Evolutionary conservation across 2,329 filamentous ascomycete species (phyloP).

Genomic region (Aspergillus fumigatiaffinis): DNA sequence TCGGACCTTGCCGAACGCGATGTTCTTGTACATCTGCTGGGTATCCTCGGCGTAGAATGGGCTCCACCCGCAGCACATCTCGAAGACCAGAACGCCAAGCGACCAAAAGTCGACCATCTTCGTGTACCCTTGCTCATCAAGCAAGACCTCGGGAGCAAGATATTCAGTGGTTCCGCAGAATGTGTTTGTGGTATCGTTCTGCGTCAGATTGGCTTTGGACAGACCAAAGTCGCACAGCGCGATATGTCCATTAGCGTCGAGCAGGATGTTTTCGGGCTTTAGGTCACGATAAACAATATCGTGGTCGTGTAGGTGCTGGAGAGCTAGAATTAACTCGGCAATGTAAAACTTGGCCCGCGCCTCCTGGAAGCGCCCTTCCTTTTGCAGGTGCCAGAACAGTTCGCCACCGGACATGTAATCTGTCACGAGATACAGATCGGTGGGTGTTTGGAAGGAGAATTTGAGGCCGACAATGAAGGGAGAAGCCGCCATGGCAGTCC

Average conservation of each 20-base stretch:
- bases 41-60: slow-evolving; percentile 99
- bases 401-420: slow-evolving; percentile 99
- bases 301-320: slow-evolving; percentile 92
- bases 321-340: slow-evolving; percentile 89
- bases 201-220: slow-evolving; percentile 94
- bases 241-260: slow-evolving; percentile 97
- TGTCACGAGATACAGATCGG: slow-evolving; percentile 95
- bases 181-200: slow-evolving; percentile 97
- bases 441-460: slow-evolving; percentile 97
- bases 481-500: slow-evolving; percentile 91
- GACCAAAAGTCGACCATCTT: slow-evolving; percentile 99
- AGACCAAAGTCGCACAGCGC: slow-evolving; percentile 96
- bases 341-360: slow-evolving; percentile 97
- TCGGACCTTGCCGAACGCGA: slow-evolving; percentile 95
- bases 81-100: slow-evolving; percentile 91
- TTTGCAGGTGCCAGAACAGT: slow-evolving; percentile 97
- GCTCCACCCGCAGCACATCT: slow-evolving; percentile 99
- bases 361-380: slow-evolving; percentile 93
- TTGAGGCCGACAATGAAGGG: slow-evolving; percentile 97
- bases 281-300: slow-evolving; percentile 97
- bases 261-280: slow-evolving; percentile 94
- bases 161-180: slow-evolving; percentile 99
- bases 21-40: slow-evolving; percentile 99
- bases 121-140: slow-evolving; percentile 96
- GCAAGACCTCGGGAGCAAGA: slow-evolving; percentile 85